Evolutionary conservation across 805 yeast genomes (phyloP), one percentile per base, ranked within the genome.

Genomic region (Candida quercuum): DNA sequence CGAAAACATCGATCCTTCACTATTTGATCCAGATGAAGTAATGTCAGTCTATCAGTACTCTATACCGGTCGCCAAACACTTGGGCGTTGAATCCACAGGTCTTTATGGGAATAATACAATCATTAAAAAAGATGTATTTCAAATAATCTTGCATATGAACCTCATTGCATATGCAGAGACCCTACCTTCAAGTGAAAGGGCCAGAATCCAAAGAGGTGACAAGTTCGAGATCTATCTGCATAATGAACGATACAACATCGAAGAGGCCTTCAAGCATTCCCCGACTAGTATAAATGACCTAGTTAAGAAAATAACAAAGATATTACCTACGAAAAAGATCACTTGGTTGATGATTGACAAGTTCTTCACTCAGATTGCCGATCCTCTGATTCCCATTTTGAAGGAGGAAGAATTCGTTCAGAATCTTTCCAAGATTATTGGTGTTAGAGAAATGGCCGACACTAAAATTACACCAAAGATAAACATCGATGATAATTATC

Each of bases 351-450:
- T 78, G 39, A 56, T 81, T 24, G 75, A 78, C 41, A 61, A 74
- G 40, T 81, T 75, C 45, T 81, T 51, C 31, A 23, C 14, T 10
- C 31, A 36, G 7, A 29, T 81, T 49, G 63, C 65, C 7, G 63
- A 64, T 30, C 63, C 80, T 5, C 81, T 80, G 48, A 71, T 81
- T 9, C 88, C 89, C 4, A 72, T 74, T 39, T 52, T 81, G 21
- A 81, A 78, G 52, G 85, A 80, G 52, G 60, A 45, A 34, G 64
- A 60, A 17, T 73, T 75, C 48, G 61, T 63, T 28, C 36, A 40
- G 8, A 62, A 65, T 24, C 49, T 77, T 16, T 42, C 63, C 0
- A 50, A 64, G 22, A 63, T 77, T 13, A 57, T 78, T 18, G 83
- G 78, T 25, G 43, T 56, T 6, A 45, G 47, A 14, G 60, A 57